Evolutionary conservation across 176 grass and related monocot genomes (phyloP).

Genomic region (Ensete ventricosum): DNA sequence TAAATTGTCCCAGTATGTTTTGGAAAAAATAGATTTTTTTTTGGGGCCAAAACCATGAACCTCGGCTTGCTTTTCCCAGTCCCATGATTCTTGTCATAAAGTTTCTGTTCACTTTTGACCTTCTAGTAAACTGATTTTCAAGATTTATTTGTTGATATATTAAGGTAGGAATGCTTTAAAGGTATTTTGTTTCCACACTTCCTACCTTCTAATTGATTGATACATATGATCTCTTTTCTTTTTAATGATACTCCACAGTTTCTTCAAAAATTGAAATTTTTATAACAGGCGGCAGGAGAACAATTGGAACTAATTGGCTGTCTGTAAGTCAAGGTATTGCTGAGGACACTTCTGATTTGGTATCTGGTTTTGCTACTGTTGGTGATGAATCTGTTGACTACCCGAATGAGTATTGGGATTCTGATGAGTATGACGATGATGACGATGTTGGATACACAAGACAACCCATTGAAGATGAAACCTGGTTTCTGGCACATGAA

Average conservation of each 20-base stretch:
- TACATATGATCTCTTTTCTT: neutral
- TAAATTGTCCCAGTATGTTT: too few species aligned
- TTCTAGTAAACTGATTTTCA: too few species aligned
- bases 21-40: too few species aligned
- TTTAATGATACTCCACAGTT: slow-evolving; percentile 4
- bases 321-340: slow-evolving; percentile 96
- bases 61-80: too few species aligned
- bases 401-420: slow-evolving; percentile 99
- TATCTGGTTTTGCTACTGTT: slow-evolving; percentile 74
- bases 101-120: too few species aligned
- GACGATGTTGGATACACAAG: slow-evolving; percentile 94
- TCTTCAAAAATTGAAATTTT: neutral
- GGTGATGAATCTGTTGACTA: slow-evolving; percentile 79
- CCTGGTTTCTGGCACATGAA: slow-evolving; percentile 96
- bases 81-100: too few species aligned
- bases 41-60: too few species aligned
- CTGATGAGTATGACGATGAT: slow-evolving; percentile 87
- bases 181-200: neutral
- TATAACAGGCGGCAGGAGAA: slow-evolving; percentile 56
- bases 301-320: slow-evolving; percentile 67
- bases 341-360: slow-evolving; percentile 84
- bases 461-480: slow-evolving; percentile 96
- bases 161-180: neutral
- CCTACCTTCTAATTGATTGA: neutral
- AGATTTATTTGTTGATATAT: slow-evolving; percentile 3